These are phyloP conservation scores for Hanseniaspora clermontiae DNA, from an alignment of 805 yeast genomes.

Conservation along the genomic window DNA sequence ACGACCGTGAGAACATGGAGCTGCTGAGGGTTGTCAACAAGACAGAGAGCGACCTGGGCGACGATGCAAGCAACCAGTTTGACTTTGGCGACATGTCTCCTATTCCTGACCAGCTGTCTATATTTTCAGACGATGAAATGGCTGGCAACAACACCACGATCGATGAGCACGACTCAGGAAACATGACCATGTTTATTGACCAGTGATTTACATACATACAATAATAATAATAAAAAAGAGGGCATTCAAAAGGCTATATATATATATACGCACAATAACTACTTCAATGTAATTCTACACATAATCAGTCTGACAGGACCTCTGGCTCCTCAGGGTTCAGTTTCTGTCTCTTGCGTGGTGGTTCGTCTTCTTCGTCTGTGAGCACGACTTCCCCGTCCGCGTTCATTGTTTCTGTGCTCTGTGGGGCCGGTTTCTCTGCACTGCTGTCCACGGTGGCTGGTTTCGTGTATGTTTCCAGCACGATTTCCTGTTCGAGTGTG, in stretches of 20 bases:
- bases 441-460: not conserved
- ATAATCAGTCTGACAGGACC: slow-evolving; percentile 18
- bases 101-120: not conserved
- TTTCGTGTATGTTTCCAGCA: not conserved
- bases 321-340: slow-evolving; percentile 18
- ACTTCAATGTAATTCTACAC: no score
- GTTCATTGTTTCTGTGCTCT: not conserved
- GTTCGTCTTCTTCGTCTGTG: not conserved
- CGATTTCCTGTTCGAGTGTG: not conserved
- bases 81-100: slow-evolving; percentile 10
- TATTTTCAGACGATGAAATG: not conserved
- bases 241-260: slow-evolving; percentile 14
- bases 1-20: slow-evolving; percentile 12
- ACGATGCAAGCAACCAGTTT: slow-evolving; percentile 12
- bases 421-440: not conserved
- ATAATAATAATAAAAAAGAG: not conserved
- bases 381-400: not conserved
- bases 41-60: slow-evolving; percentile 13
- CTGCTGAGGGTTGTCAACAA: slow-evolving; percentile 13
- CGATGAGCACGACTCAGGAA: not conserved
- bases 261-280: not conserved
- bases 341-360: slow-evolving; percentile 15
- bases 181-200: not conserved
- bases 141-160: slow-evolving; percentile 5
- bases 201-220: no score